A percentile compares a stretch with the other conserved stretches of the same genome.
Evolutionary conservation across 352 stramenopile genomes (phyloP).

Genomic region (Elongisporangium undulatum): DNA sequence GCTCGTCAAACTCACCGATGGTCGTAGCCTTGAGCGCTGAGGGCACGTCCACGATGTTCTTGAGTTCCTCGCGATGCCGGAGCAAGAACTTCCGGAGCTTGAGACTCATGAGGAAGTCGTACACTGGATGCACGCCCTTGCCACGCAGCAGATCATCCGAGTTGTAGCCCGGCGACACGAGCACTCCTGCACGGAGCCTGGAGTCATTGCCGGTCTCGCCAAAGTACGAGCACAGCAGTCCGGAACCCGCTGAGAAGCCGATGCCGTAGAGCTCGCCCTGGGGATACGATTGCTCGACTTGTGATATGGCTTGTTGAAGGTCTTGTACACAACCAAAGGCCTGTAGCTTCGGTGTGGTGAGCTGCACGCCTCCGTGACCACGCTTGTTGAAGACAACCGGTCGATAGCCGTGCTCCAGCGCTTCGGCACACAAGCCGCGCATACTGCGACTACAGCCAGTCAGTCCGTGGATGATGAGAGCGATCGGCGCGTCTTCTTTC

Average conservation of each 20-base stretch:
- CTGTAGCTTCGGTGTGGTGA: conserved; percentile 65
- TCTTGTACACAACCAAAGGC: conserved; percentile 66
- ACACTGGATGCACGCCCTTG: conserved; percentile 52
- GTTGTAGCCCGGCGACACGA: conserved; percentile 79
- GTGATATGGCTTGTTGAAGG: conserved; percentile 42
- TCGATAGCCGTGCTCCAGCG: conserved; percentile 52
- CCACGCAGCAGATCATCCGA: conserved; percentile 64
- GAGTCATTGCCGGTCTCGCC: conserved; percentile 52
- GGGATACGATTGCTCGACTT: conserved; percentile 45
- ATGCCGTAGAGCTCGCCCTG: conserved; percentile 54
- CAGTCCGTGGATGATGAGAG: conserved; percentile 63
- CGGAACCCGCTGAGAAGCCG: conserved; percentile 69
- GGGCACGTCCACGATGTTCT: conserved; percentile 39
- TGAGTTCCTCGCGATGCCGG: conserved; percentile 38
- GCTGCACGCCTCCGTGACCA: conserved; percentile 57
- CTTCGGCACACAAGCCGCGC: conserved; percentile 59
- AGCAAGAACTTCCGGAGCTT: conserved; percentile 65
- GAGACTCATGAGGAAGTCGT: conserved; percentile 78
- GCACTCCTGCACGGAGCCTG: conserved; percentile 43
- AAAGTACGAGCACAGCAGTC: conserved; percentile 67
- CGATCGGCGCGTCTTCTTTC: conserved; percentile 36
- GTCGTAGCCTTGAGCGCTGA: conserved; percentile 39
- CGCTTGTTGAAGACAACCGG: conserved; percentile 86
- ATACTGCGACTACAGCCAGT: conserved; percentile 63
- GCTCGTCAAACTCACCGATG: conserved; percentile 69